Evolutionary conservation across 2,329 filamentous ascomycete species (phyloP), one percentile per base, ranked within the genome.

Genomic region (Fusarium albosuccineum): DNA sequence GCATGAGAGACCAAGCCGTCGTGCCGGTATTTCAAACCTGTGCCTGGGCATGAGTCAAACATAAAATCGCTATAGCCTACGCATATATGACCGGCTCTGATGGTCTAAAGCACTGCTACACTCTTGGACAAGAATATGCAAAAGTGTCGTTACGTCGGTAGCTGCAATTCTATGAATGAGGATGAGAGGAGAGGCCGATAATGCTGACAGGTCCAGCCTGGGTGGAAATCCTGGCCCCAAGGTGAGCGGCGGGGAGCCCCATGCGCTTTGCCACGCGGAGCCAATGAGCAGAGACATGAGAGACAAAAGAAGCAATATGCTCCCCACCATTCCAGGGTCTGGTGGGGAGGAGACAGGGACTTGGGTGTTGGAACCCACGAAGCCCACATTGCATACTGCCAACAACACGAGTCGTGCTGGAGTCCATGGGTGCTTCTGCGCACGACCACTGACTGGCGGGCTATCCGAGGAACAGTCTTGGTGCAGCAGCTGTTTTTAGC

Each of bases 301-400:
- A 46, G 60, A 66, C 71, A 57, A 75, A 74, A 74, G 71, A 74
- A 74, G 73, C 70, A 74, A 74, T 72, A 58, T 63, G 55, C 36
- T 52, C 37, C 61, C 68, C 71, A 60, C 73, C 57, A 26, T 52
- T 33, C 59, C 41, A 58, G 60, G 55, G 57, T 50, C 42, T 48
- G 30, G 58, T 60, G 58, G 49, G 44, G 49, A 54, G 52, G 46
- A 60, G 57, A 60, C 60, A 51, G 48, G 67, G 67, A 51, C 48
- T 57, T 41, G 22, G 22, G 22, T 22, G 22, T 22, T 22, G 22
- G 22, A 22, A 22, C 3, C 22, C 22, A 22, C 22, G 22, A 49
- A 56, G 40, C 48, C 45, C 45, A 49, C 46, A 44, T 34, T 34
- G 13, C 40, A 50, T 45, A 27, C 22, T 42, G 16, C 30, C 9